A percentile compares a stretch with the other conserved stretches of the same genome.
Conservation (phyloP, 1,284 basidiomycete species). For the Schizopora paradoxa region DNA sequence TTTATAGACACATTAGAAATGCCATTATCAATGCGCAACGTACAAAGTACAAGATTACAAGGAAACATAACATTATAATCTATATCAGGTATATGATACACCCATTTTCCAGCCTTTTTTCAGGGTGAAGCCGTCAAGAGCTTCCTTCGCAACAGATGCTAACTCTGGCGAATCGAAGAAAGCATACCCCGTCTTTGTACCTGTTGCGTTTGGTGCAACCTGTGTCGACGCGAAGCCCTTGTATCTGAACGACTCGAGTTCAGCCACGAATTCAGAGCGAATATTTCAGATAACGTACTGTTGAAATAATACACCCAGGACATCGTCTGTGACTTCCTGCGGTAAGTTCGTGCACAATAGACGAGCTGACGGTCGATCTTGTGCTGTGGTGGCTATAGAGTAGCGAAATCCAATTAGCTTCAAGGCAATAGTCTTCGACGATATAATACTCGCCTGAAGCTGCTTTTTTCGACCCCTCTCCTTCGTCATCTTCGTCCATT, state of each 20-base stretch:
- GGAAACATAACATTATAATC: not conserved
- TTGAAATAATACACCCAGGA: constrained; percentile 79
- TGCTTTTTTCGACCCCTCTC: constrained; percentile 31
- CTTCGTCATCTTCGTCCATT: constrained; percentile 81
- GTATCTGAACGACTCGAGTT: constrained; percentile 42
- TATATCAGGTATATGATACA: constrained; percentile 59
- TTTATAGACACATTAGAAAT: not conserved
- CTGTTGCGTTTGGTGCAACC: constrained; percentile 56
- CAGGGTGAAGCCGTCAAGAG: constrained; percentile 72
- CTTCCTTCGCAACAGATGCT: constrained; percentile 72
- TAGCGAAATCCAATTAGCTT: not conserved
- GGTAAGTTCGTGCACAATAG: constrained; percentile 76
- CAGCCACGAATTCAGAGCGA: constrained; percentile 7
- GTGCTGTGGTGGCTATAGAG: constrained; percentile 38
- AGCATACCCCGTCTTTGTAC: constrained; percentile 64
- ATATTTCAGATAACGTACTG: constrained; percentile 50
- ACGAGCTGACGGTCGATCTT: constrained; percentile 58
- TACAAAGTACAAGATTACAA: constrained; percentile 1
- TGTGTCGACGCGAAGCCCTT: constrained; percentile 70
- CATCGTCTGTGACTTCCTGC: constrained; percentile 74
- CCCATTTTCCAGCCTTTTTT: constrained; percentile 80
- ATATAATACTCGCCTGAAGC: constrained; percentile 8
- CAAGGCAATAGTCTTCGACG: not conserved
- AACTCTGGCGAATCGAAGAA: constrained; percentile 72
- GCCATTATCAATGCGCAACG: too few species aligned